Percentiles rank a stretch among this genome's conserved stretches.
Evolutionary conservation across 805 yeast genomes (phyloP).

Genomic region (Pichia sporocuriosa): DNA sequence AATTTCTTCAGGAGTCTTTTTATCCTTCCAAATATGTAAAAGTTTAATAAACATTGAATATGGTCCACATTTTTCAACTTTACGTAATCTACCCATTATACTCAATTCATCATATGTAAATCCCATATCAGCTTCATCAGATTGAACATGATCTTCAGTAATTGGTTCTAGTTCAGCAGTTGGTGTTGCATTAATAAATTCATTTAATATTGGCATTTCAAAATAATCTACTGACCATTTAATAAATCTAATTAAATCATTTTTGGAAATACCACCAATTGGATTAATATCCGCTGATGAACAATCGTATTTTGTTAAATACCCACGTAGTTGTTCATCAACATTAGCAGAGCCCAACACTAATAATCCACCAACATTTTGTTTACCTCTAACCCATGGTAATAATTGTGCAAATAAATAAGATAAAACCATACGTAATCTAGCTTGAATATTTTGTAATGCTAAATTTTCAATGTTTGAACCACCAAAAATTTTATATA

Average conservation of each 20-base stretch:
- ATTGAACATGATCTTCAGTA: constrained; percentile 84
- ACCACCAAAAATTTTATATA: constrained; percentile 91
- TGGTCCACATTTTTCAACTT: constrained; percentile 93
- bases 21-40: constrained; percentile 87
- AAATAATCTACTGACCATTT: constrained; percentile 66
- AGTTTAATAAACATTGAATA: constrained; percentile 87
- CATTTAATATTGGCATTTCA: constrained; percentile 67
- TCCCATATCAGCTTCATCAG: constrained; percentile 98
- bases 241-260: constrained; percentile 82
- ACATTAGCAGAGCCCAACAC: constrained; percentile 96
- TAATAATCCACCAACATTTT: constrained; percentile 67
- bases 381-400: constrained; percentile 85
- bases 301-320: constrained; percentile 93
- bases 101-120: constrained; percentile 93
- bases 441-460: constrained; percentile 92
- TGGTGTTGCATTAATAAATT: constrained; percentile 86
- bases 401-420: constrained; percentile 89
- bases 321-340: constrained; percentile 93
- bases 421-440: constrained; percentile 89
- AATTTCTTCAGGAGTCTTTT: constrained; percentile 72
- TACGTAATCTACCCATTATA: constrained; percentile 82
- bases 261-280: constrained; percentile 96
- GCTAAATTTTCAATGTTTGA: constrained; percentile 87
- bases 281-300: constrained; percentile 97
- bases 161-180: constrained; percentile 98